Evolutionary conservation across 2,329 filamentous ascomycete species (phyloP).

Genomic region (Colletotrichum tabaci): DNA sequence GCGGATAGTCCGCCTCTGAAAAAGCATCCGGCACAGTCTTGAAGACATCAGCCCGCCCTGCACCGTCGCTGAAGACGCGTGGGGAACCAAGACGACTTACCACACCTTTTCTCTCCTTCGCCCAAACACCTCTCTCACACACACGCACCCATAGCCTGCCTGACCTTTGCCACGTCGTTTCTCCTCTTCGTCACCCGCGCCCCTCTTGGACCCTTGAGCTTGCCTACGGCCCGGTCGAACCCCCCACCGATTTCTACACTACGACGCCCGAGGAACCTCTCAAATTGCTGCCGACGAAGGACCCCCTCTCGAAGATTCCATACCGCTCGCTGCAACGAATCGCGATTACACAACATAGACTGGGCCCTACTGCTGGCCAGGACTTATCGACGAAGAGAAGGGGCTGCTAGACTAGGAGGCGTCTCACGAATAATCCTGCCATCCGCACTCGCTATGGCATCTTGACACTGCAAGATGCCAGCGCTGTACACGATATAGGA

Average conservation of each 20-base stretch:
- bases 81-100: slow-evolving; percentile 22
- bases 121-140: slow-evolving; percentile 7
- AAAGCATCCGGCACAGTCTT: slow-evolving; percentile 26
- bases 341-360: slow-evolving; percentile 7
- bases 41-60: slow-evolving; percentile 30
- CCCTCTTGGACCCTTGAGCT: slow-evolving; percentile 21
- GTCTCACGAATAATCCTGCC: not conserved
- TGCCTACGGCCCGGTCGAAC: slow-evolving; percentile 13
- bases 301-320: not conserved
- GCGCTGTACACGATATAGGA: slow-evolving; percentile 26
- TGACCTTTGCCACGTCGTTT: slow-evolving; percentile 36
- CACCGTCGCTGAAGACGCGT: slow-evolving; percentile 23
- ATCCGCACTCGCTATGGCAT: slow-evolving; percentile 17
- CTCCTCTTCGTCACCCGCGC: slow-evolving; percentile 26
- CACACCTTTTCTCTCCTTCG: slow-evolving; percentile 17
- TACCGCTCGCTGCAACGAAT: slow-evolving; percentile 8
- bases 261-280: not conserved
- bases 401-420: not conserved
- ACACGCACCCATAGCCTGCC: slow-evolving; percentile 24
- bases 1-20: slow-evolving; percentile 35
- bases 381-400: slow-evolving; percentile 18
- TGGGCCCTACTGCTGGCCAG: slow-evolving; percentile 4
- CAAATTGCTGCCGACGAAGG: slow-evolving; percentile 6
- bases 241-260: slow-evolving; percentile 9
- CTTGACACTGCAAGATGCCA: slow-evolving; percentile 28